Percentiles rank a stretch among this genome's conserved stretches.
phyloP scores from a whole-genome alignment of 495 filamentous ascomycete genomes.

The Hypoxylon fuscum region DNA sequence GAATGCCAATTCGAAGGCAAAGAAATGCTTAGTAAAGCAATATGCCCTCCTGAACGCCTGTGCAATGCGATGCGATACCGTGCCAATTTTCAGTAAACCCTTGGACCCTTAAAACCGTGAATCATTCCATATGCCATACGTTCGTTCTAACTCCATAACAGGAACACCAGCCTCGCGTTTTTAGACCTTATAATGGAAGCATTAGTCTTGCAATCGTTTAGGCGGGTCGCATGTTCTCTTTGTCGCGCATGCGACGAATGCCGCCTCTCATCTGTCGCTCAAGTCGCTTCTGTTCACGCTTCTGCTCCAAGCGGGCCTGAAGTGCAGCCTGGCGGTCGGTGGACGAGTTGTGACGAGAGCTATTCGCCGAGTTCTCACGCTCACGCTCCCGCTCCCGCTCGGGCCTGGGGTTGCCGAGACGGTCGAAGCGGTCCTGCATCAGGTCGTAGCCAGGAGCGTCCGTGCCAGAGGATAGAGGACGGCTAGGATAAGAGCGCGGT shows the following conservation, averaged over 20 bases:
- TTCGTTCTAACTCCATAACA: not conserved
- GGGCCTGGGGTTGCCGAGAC: conserved; percentile 45
- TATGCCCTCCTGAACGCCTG: conserved; percentile 13
- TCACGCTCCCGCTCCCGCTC: conserved; percentile 42
- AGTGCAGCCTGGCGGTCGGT: conserved; percentile 70
- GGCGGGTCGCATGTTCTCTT: conserved; percentile 56
- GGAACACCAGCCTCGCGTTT: too few relatives aligned
- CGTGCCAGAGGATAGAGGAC: conserved; percentile 30
- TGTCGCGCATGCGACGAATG: conserved; percentile 44
- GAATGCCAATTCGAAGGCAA: too few relatives aligned
- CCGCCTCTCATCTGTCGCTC: conserved; percentile 37
- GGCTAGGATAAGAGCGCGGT: conserved; percentile 40
- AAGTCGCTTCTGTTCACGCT: conserved; percentile 62
- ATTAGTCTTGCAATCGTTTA: conserved; percentile 9
- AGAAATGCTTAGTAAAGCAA: too few relatives aligned
- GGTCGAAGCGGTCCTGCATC: conserved; percentile 53
- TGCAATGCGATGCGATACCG: conserved; percentile 26
- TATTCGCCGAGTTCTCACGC: conserved; percentile 42
- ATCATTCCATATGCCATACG: conserved; percentile 2
- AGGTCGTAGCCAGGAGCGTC: conserved; percentile 46
- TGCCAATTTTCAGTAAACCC: conserved; percentile 13
- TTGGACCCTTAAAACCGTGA: not conserved
- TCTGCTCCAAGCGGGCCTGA: conserved; percentile 67
- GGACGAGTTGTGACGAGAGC: conserved; percentile 59
- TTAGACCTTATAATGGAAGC: conserved; percentile 1